Evolutionary conservation across 2,329 filamentous ascomycete genomes (phyloP).

Genomic region (Cercospora beticola): DNA sequence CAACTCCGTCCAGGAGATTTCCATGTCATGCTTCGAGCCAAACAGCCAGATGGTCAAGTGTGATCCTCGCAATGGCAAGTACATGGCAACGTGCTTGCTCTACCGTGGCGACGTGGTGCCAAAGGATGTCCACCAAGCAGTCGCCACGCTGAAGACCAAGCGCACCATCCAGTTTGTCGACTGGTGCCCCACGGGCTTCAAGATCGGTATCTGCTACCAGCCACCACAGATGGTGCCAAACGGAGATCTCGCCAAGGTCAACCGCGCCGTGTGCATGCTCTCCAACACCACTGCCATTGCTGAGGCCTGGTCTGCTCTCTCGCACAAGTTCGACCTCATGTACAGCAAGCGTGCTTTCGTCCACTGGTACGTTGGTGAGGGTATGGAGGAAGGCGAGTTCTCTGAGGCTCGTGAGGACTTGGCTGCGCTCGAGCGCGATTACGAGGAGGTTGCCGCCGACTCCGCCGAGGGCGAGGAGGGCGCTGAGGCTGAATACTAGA

Average conservation of each 20-base stretch:
- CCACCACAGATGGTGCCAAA: constrained; percentile 93
- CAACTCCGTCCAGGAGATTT: constrained; percentile 98
- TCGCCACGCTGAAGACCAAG: constrained; percentile 98
- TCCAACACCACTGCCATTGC: constrained; percentile 98
- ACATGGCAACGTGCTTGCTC: constrained; percentile 97
- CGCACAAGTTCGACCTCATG: constrained; percentile 99
- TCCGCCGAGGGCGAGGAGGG: constrained; percentile 84
- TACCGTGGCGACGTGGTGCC: constrained; percentile 98
- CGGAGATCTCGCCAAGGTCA: constrained; percentile 95
- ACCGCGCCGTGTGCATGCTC: constrained; percentile 98
- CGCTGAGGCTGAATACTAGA: constrained; percentile 87
- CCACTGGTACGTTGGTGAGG: constrained; percentile 99
- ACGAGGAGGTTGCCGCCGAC: constrained; percentile 97
- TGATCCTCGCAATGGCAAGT: constrained; percentile 97
- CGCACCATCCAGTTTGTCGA: constrained; percentile 98
- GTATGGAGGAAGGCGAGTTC: constrained; percentile 99
- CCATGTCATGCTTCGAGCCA: constrained; percentile 98
- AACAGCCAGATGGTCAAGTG: constrained; percentile 99
- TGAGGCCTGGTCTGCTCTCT: constrained; percentile 95
- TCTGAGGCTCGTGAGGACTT: constrained; percentile 98
- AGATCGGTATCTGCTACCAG: constrained; percentile 99
- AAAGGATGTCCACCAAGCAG: constrained; percentile 89
- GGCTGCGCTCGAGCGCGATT: constrained; percentile 95
- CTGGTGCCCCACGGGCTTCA: constrained; percentile 99
- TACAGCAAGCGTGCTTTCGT: constrained; percentile 99